Evolutionary conservation across 495 filamentous ascomycete species (phyloP), one percentile per base, ranked within the genome.

Genomic region (Neurospora sp.): DNA sequence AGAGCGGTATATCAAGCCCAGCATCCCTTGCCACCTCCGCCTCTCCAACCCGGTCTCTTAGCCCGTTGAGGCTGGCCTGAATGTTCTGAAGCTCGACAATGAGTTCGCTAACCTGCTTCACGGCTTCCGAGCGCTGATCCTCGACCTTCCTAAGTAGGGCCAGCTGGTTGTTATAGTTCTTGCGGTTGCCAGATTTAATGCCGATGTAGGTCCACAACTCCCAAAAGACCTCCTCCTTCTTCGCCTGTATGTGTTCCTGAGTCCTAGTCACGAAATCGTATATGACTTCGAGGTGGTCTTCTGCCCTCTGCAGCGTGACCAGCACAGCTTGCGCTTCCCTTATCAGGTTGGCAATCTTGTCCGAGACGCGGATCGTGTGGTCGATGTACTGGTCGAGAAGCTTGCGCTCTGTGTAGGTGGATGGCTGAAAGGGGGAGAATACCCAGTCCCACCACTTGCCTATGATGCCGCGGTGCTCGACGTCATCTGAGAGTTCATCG

Each of bases 161-260:
- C 12, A 92, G 78, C 75, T 92, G 89, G 35, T 79, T 77, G 39
- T 88, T 82, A 71, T 89, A 86, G 73, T 88, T 89, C n/a, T 83
- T 81, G 4, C 89, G 78, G 31, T 83, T 83, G 22, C 78, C 76
- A 37, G 81, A 79, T 76, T 93, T 92, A 46, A 85, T 89, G 40
- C 92, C 92, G 27, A 94, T 82, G 72, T 89, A 85, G 5, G 90
- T 90, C 91, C 92, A 94, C 10, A 94, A 80, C 27, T 87, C 80
- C 71, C 84, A 85, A 39, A 92, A 83, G 11, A 92, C 84, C 71
- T 93, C 89, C 38, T 88, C 83, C 31, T 84, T 85, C 46, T 85
- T 79, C 14, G 83, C 81, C 73, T 85, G 77, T 22, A 88, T 84
- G 65, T 77, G 77, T 61, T 83, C 74, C 70, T 82, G 82, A 72